Base-by-base conservation (phyloP, 441 rosid species). In the Macaranga tanarius region DNA sequence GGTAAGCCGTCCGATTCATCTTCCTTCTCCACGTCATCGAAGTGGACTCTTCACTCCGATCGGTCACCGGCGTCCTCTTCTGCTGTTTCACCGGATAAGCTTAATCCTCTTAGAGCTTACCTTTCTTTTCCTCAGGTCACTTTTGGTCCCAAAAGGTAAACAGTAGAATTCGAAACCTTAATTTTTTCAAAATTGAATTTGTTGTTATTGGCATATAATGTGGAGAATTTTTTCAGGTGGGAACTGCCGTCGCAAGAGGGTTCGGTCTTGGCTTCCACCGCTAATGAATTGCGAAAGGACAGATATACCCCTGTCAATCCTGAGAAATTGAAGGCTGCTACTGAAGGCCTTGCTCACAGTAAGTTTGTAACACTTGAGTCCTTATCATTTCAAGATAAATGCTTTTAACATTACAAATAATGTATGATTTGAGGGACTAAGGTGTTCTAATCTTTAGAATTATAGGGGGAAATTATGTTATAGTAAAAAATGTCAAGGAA, bases 111-210 rank as follows among this genome's bases (percentile, higher is more conserved):
- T 62, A 84, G 95, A 71, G 92, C 90, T 77, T 88, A 87, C 60
- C 62, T 95, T 3, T 86, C 95, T 65, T 78, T 95, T 67, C 99
- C 97, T 62, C 97, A 88, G 79, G 97, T 92, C 85, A 88, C 96
- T 1, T 88, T 92, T 69, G 99, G 97, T 61, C 97, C 94, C 67
- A 88, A 79, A 86, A 92, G 99, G 99, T 90, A 62, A 64, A 2
- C 7, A 34, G 38, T 34, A 5, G 38, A 34, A 34, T 13, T 19
- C 2, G 2, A 61, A 19, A 1, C 61, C 28, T 5, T 17, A 56
- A 10, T 50, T 38, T 3, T 44, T 50, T 44, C 34, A 38, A 10
- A 54, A n/a, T 64, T n/a, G 5, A 2, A 17, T n/a, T 51, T 16
- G 2, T 52, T 17, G 17, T 9, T 44, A 20, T 20, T 7, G 3